These are phyloP conservation scores for Sutorius australiensis DNA, from an alignment of 768 basidiomycete genomes.

Conservation along the genomic window DNA sequence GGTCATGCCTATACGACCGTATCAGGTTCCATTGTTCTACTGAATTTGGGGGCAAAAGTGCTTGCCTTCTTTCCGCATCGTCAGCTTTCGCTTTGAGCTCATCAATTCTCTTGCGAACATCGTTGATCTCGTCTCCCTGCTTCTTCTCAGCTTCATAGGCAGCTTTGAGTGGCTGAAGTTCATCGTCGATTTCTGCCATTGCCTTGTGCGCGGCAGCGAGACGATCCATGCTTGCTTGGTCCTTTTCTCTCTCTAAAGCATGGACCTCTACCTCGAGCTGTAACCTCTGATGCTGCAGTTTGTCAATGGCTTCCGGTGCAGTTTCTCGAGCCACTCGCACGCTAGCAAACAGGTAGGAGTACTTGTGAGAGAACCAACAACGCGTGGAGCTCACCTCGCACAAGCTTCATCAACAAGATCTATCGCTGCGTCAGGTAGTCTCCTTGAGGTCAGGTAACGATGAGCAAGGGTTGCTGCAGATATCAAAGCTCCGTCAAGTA, in stretches of 20 bases:
- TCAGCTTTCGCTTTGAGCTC: conserved; percentile 89
- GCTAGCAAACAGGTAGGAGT: conserved; percentile 35
- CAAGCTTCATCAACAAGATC: conserved; percentile 92
- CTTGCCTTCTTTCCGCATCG: conserved; percentile 84
- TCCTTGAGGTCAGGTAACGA: conserved; percentile 82
- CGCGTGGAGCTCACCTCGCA: conserved; percentile 55
- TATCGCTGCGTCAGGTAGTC: conserved; percentile 83
- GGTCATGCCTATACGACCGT: conserved; percentile 48
- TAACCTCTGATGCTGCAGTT: conserved; percentile 81
- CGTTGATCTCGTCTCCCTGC: conserved; percentile 75
- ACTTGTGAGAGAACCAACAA: not conserved
- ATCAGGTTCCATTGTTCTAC: not conserved
- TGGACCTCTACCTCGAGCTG: conserved; percentile 95
- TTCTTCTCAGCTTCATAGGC: conserved; percentile 86
- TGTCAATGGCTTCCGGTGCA: conserved; percentile 89
- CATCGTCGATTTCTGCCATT: conserved; percentile 80
- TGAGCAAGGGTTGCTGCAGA: conserved; percentile 88
- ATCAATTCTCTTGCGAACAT: conserved; percentile 77
- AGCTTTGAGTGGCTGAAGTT: conserved; percentile 76
- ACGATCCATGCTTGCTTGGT: conserved; percentile 81
- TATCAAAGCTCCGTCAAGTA: conserved; percentile 85
- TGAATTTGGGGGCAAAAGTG: not conserved
- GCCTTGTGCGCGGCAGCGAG: conserved; percentile 69
- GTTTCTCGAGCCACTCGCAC: conserved; percentile 93
- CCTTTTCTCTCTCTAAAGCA: conserved; percentile 90